phyloP scores from a whole-genome alignment of 495 filamentous ascomycete species.

The Astrocystis sublimbata region DNA sequence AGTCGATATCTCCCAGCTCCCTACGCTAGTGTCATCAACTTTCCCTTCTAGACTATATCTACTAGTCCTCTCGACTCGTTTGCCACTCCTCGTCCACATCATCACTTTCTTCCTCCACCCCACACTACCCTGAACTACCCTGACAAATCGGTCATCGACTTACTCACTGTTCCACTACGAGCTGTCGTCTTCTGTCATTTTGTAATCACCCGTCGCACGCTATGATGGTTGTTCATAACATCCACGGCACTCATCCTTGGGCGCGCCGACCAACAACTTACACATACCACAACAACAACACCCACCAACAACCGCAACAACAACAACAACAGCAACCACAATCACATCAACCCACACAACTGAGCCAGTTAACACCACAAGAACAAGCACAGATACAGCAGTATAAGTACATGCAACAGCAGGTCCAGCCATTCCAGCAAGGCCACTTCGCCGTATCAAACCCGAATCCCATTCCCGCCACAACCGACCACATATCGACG shows the following conservation, averaged over 20 bases:
- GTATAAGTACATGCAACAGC: slow-evolving; percentile 17
- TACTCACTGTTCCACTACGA: too few relatives aligned
- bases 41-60: slow-evolving; percentile 12
- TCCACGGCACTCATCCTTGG: slow-evolving; percentile 23
- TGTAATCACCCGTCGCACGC: slow-evolving; percentile 22
- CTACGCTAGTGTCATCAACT: background rate
- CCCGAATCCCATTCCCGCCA: slow-evolving; percentile 32
- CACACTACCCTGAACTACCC: slow-evolving; percentile 18
- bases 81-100: slow-evolving; percentile 12
- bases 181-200: background rate
- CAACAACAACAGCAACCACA: slow-evolving; percentile 12
- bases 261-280: slow-evolving; percentile 17
- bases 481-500: slow-evolving; percentile 41
- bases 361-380: too few relatives aligned
- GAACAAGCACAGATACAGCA: background rate
- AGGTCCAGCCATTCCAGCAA: slow-evolving; percentile 18
- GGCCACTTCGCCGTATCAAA: slow-evolving; percentile 4
- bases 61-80: slow-evolving; percentile 7
- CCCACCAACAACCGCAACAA: slow-evolving; percentile 14
- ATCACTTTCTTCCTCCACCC: slow-evolving; percentile 5
- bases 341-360: background rate
- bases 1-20: background rate
- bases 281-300: slow-evolving; percentile 13
- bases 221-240: slow-evolving; percentile 22
- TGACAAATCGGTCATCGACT: slow-evolving; percentile 23